phyloP scores from a whole-genome alignment of 495 filamentous ascomycete genomes.

The Penicillium chermesinum region DNA sequence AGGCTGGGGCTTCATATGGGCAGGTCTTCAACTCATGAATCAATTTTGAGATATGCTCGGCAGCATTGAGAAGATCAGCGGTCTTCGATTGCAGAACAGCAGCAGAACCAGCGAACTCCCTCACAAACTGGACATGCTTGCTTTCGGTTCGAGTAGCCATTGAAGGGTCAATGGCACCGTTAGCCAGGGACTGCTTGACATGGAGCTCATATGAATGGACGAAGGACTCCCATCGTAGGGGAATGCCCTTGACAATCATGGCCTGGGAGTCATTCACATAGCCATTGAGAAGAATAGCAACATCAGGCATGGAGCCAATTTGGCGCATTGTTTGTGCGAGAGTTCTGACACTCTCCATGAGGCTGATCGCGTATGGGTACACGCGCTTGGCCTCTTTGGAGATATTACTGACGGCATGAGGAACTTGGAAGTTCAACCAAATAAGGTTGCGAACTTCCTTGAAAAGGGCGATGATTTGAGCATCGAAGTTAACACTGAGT shows the following conservation, averaged over 20 bases:
- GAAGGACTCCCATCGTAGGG: slow-evolving; percentile 93
- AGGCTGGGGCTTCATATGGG: slow-evolving; percentile 67
- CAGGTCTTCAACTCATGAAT: slow-evolving; percentile 79
- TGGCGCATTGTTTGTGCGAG: slow-evolving; percentile 78
- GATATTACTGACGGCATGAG: slow-evolving; percentile 87
- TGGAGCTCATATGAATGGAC: slow-evolving; percentile 93
- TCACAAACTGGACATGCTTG: slow-evolving; percentile 92
- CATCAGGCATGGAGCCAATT: slow-evolving; percentile 77
- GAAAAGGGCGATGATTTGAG: slow-evolving; percentile 93
- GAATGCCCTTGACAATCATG: slow-evolving; percentile 78
- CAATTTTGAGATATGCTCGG: slow-evolving; percentile 77
- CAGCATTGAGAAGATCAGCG: slow-evolving; percentile 66
- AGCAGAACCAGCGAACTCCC: slow-evolving; percentile 81
- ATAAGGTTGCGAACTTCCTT: slow-evolving; percentile 97
- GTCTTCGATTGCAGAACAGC: slow-evolving; percentile 85
- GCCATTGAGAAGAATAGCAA: slow-evolving; percentile 78
- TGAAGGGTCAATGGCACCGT: slow-evolving; percentile 54
- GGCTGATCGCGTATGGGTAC: slow-evolving; percentile 92
- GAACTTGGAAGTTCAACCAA: slow-evolving; percentile 88
- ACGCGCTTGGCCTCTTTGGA: slow-evolving; percentile 96
- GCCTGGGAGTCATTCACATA: slow-evolving; percentile 83
- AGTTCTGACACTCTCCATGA: slow-evolving; percentile 96
- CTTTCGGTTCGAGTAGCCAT: slow-evolving; percentile 64
- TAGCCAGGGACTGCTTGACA: slow-evolving; percentile 62
- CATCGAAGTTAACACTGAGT: slow-evolving; percentile 91